These are phyloP conservation scores for Microdochium nivale DNA, from an alignment of 2,329 filamentous ascomycete species.

Conservation along the genomic window DNA sequence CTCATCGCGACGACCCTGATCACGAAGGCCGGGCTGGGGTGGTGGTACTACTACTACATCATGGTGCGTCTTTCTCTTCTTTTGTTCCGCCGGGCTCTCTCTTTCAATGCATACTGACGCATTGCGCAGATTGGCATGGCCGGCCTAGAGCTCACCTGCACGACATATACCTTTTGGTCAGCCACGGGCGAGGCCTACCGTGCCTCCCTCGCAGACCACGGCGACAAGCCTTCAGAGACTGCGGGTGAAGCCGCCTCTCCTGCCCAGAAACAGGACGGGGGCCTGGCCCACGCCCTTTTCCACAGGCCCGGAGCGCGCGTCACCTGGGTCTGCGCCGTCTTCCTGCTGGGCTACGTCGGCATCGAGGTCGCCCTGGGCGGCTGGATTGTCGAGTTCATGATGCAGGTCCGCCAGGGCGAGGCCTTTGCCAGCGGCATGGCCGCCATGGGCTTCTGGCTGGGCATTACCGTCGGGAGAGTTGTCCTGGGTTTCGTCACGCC, in stretches of 20 bases:
- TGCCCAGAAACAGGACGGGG: constrained; percentile 6
- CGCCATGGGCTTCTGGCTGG: constrained; percentile 74
- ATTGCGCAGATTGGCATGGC: constrained; percentile 41
- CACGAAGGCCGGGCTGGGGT: constrained; percentile 48
- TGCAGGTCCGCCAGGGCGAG: constrained; percentile 58
- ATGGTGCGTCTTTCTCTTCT: constrained; percentile 42
- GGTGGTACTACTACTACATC: constrained; percentile 69
- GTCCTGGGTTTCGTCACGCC: constrained; percentile 68
- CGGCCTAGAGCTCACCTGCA: constrained; percentile 41
- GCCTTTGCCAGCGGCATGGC: constrained; percentile 66
- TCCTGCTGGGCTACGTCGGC: constrained; percentile 70
- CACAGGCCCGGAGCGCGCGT: constrained; percentile 36
- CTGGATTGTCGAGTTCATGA: constrained; percentile 83
- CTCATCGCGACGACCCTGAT: constrained; percentile 65
- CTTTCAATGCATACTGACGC: not conserved
- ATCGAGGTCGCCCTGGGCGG: constrained; percentile 68
- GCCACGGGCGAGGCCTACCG: constrained; percentile 47
- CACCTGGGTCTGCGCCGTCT: constrained; percentile 63
- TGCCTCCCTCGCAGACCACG: constrained; percentile 19
- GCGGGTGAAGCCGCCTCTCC: not conserved
- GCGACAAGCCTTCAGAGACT: constrained; percentile 10
- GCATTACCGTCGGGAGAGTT: constrained; percentile 63
- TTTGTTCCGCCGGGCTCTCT: not conserved
- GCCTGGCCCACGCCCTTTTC: constrained; percentile 29
- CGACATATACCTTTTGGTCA: constrained; percentile 46